Conservation (phyloP, 495 filamentous ascomycete genomes). For the Aspergillus cavernicola region DNA sequence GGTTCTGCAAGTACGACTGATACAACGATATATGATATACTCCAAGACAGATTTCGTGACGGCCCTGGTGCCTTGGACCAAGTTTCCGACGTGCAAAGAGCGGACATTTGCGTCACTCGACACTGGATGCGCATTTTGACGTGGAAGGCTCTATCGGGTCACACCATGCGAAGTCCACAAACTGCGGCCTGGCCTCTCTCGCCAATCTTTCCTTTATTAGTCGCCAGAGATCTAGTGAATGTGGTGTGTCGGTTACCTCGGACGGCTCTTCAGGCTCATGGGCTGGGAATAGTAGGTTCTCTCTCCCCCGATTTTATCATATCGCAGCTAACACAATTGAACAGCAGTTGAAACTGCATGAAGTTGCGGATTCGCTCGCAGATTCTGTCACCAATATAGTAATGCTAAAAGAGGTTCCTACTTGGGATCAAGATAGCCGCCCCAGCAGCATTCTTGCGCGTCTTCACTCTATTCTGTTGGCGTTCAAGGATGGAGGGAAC, state of each 20-base stretch:
- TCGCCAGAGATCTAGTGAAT: conserved; percentile 39
- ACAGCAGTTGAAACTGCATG: conserved; percentile 44
- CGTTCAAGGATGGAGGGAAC: conserved; percentile 32
- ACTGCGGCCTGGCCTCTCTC: conserved; percentile 11
- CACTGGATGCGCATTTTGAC: conserved; percentile 48
- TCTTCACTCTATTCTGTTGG: conserved; percentile 29
- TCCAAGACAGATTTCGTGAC: conserved; percentile 36
- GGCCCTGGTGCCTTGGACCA: conserved; percentile 20
- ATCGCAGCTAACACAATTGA: conserved; percentile 10
- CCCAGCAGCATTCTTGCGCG: conserved; percentile 29
- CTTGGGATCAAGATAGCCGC: conserved; percentile 17
- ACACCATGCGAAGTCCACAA: conserved; percentile 1
- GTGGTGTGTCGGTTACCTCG: conserved; percentile 37
- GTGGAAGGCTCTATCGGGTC: conserved; percentile 36
- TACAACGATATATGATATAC: conserved; percentile 23
- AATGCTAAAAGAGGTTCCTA: conserved; percentile 6
- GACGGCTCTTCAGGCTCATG: conserved; percentile 34
- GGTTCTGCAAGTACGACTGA: conserved; percentile 6
- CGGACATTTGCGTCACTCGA: conserved; percentile 43
- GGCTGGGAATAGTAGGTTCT: conserved; percentile 29
- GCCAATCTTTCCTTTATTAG: conserved; percentile 33
- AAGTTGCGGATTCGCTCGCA: conserved; percentile 43
- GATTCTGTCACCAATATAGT: conserved; percentile 34
- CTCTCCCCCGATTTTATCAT: not conserved
- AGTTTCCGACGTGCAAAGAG: conserved; percentile 40